Base-by-base conservation (phyloP, 352 stramenopile species). In the Thalassiosira exigua region DNA sequence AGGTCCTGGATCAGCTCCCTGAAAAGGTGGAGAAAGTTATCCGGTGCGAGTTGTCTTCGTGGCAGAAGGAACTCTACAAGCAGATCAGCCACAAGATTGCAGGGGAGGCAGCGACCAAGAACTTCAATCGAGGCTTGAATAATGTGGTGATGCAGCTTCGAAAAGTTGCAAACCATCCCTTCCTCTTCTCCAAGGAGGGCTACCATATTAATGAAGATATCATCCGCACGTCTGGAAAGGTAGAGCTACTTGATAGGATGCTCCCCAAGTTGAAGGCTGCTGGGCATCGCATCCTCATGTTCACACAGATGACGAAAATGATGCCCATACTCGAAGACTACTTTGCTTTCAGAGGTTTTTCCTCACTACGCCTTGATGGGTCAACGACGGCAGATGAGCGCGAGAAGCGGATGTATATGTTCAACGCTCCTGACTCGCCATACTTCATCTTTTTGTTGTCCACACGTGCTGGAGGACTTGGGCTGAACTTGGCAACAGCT, bases 271-370 rank as follows among this genome's bases (percentile, higher is more conserved):
- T 99, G n/a, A 98, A 98, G 69, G 92, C 91, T 11, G 96, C 92
- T 12, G 94, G 94, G 4, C 96, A 99, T 74, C 91, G 97, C 22
- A 95, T 99, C 24, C 87, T 99, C 17, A 98, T 99, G 81, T 99
- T 99, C 82, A 99, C 96, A n/a, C 98, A 99, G 85, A 99, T 99
- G 97, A 99, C 97, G 46, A 96, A 96, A 32, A 97, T 99, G 87
- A 97, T 99, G 90, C 96, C 98, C 57, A 98, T 99, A 79, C 70
- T 99, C 21, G 97, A 99, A 81, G 97, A 99, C 85, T 99, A 99
- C 80, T 97, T 99, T 93, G 88, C 92, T 0, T 91, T 89, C 39
- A 64, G 88, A 12, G 87, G 82, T 41, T 95, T 90, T 62, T 33
- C 97, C 48, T 98, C 96, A 53, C 96, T 97, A 42, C 91, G 96